Base-by-base conservation (phyloP, 192 early-diverging fungal species). In the Coemansia sp. region DNA sequence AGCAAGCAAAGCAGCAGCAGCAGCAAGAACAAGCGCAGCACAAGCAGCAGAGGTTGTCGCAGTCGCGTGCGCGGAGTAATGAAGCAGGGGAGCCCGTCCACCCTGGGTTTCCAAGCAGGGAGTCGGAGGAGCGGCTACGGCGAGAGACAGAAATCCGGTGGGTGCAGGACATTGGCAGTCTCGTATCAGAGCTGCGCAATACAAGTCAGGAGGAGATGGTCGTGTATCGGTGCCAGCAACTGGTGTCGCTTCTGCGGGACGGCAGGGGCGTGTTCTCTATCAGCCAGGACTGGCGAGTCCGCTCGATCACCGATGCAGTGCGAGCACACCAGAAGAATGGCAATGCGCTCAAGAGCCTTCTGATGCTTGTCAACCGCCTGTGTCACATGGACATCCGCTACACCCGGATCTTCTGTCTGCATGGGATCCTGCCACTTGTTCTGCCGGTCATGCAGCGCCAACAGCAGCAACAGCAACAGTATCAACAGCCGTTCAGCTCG, bases 71-170 rank as follows among this genome's bases (percentile, higher is more conserved):
- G 40, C 63, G 70, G 16, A 64, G 21, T 7, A 70, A 63, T 26
- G 67, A 76, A 16, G 19, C 74, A 8, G 67, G 68, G 22, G 72
- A 77, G 18, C 37, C 71, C 49, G 58, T 71, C 18, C 72, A 71
- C 18, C 67, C 63, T 3, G 74, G 74, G 16, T 83, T 77, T 41
- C 74, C 75, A 11, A 78, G 71, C 46, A 73, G 73, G 47, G 61
- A 66, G 15, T 77, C 76, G 2, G 76, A 83, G 66, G 76, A 83
- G 57, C 68, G 75, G 22, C 66, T 83, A 63, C 80, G 74, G 42
- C 75, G 80, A 51, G 80, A 83, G 67, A 78, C 80, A 0, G 80
- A 83, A 51, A 73, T 83, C 43, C 71, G 72, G 8, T 83, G 80
- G 80, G 69, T 83, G 11, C 72, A 78, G 57, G 80, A 78, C 43